Evolutionary conservation across 225 moss, liverwort and hornwort genomes (phyloP), one percentile per base, ranked within the genome.

Genomic region (Takakia lepidozioides): DNA sequence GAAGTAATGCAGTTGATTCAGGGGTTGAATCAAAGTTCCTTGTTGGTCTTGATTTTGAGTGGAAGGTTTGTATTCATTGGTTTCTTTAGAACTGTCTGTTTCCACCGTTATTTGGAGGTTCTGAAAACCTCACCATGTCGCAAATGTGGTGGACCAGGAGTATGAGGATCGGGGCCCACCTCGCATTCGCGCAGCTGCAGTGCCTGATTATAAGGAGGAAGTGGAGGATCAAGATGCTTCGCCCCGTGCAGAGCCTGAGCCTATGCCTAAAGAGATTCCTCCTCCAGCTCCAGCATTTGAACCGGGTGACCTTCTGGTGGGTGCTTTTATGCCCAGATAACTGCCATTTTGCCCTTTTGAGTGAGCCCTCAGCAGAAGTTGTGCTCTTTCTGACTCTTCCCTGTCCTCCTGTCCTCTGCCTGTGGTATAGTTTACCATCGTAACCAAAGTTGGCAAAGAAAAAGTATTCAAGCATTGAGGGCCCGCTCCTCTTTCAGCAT

Each of bases 171-270:
- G 55, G 52, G 71, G 74, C 54, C 70, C 82, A 19, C 44, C 70
- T 52, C 84, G 73, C 34, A 47, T 64, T 19, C 90, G 65, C 19
- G 47, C 73, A 11, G 81, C 70, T 43, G 46, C 69, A 22, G 54
- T 46, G 20, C 69, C 85, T 27, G 75, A 83, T 18, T 64, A 62
- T 20, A 84, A 85, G 74, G 98, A 98, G 51, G 84, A 75, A 28
- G 91, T 90, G 21, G 60, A 70, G 34, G 82, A 83, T 49, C n/a
- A n/a, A n/a, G 91, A 87, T 76, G 85, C 78, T 40, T 85, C 87
- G 25, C 91, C 98, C 11, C 75, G 69, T 65, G 85, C 78, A 18
- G 83, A 64, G 40, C 62, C 62, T 56, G 83, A 64, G 40, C 62
- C 62, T 56, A 39, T 74, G 29, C 64, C 60, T 19, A 79, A 80